Percentiles rank a stretch among this genome's conserved stretches.
Evolutionary conservation across 768 basidiomycete genomes (phyloP).

Genomic region (Mycena crocata): DNA sequence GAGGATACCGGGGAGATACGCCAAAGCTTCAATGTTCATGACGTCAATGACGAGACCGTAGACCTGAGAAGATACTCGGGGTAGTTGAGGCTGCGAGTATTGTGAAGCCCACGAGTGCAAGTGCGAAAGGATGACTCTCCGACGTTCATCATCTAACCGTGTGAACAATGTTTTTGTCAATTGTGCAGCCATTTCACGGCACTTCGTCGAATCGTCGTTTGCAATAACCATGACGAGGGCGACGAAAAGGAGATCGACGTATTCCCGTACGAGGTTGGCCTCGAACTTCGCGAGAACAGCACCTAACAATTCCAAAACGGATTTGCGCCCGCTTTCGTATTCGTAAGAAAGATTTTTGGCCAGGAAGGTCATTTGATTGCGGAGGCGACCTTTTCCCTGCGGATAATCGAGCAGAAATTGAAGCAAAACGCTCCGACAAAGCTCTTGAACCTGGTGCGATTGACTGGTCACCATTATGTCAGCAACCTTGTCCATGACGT

Average conservation of each 20-base stretch:
- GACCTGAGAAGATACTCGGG: slow-evolving; percentile 82
- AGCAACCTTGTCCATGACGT: slow-evolving; percentile 93
- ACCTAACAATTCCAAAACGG: slow-evolving; percentile 93
- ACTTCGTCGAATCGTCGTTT: slow-evolving; percentile 92
- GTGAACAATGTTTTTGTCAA: slow-evolving; percentile 82
- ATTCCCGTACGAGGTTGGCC: slow-evolving; percentile 75
- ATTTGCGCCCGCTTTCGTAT: slow-evolving; percentile 89
- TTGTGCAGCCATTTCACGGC: slow-evolving; percentile 88
- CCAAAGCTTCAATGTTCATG: slow-evolving; percentile 57
- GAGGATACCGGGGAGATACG: slow-evolving; percentile 62
- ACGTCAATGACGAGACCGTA: slow-evolving; percentile 85
- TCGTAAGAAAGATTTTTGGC: slow-evolving; percentile 93
- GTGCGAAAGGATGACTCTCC: slow-evolving; percentile 70
- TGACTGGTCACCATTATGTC: slow-evolving; percentile 95
- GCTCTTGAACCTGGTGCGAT: slow-evolving; percentile 90
- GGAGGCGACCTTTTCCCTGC: slow-evolving; percentile 91
- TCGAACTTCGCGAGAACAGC: slow-evolving; percentile 91
- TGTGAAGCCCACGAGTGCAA: slow-evolving; percentile 85
- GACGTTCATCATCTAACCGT: slow-evolving; percentile 71
- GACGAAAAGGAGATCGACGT: slow-evolving; percentile 90
- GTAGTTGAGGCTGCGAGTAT: slow-evolving; percentile 66
- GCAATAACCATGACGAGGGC: slow-evolving; percentile 92
- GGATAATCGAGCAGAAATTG: slow-evolving; percentile 98
- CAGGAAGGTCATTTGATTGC: slow-evolving; percentile 89
- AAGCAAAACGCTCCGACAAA: slow-evolving; percentile 87